Conservation (phyloP, 768 basidiomycete genomes). For the Psilocybe cubensis region DNA sequence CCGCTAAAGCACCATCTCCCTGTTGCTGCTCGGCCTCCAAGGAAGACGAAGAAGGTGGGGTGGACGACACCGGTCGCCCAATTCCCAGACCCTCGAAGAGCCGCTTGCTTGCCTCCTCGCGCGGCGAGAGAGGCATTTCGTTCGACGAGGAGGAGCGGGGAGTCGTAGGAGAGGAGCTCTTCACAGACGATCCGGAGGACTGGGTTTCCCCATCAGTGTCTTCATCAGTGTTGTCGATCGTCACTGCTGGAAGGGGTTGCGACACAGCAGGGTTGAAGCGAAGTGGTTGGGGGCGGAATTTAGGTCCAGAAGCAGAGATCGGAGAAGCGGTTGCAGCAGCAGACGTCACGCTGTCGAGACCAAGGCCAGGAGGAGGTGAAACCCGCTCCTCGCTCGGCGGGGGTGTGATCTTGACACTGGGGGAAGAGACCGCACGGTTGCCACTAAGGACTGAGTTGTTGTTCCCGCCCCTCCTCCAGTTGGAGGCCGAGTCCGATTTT, state of each 20-base stretch:
- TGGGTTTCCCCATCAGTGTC: slow-evolving; percentile 59
- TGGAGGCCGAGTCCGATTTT: slow-evolving; percentile 79
- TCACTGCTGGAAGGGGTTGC: slow-evolving; percentile 56
- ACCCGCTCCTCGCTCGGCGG: slow-evolving; percentile 60
- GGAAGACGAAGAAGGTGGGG: slow-evolving; percentile 21
- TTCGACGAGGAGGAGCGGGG: slow-evolving; percentile 72
- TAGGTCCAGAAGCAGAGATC: slow-evolving; percentile 29
- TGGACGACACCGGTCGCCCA: slow-evolving; percentile 62
- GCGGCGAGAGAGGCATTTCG: slow-evolving; percentile 71
- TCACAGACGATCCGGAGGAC: slow-evolving; percentile 65
- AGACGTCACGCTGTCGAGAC: not conserved
- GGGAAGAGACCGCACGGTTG: slow-evolving; percentile 64
- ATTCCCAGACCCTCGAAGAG: slow-evolving; percentile 89
- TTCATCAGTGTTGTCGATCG: slow-evolving; percentile 56
- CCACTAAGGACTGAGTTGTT: slow-evolving; percentile 72
- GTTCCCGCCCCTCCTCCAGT: slow-evolving; percentile 81
- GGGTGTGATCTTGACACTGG: slow-evolving; percentile 74
- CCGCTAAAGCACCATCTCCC: no score
- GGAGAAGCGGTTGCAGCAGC: slow-evolving; percentile 22
- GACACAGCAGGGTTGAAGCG: slow-evolving; percentile 59
- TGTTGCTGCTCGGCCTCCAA: slow-evolving; percentile 26
- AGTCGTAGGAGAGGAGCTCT: slow-evolving; percentile 74
- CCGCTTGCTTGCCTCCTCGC: slow-evolving; percentile 87
- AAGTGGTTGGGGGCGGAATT: slow-evolving; percentile 68
- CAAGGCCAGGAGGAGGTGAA: slow-evolving; percentile 47